A percentile compares a stretch with the other conserved stretches of the same genome.
phyloP scores from a whole-genome alignment of 768 basidiomycete genomes.

The Panellus pusillus region DNA sequence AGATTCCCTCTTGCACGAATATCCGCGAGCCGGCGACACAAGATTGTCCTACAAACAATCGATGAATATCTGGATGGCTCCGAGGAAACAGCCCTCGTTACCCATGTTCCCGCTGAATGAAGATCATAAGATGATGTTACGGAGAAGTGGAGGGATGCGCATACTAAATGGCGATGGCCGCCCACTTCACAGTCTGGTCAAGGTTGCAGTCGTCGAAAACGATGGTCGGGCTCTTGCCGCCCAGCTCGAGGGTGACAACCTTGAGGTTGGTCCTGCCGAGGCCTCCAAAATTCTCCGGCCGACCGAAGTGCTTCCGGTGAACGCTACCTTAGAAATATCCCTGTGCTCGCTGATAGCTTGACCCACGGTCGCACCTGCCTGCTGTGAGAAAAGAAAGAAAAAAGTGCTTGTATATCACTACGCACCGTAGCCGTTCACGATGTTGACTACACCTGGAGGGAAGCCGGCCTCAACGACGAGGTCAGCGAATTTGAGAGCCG shows the following conservation, averaged over 20 bases:
- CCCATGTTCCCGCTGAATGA: conserved; percentile 29
- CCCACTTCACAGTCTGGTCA: conserved; percentile 58
- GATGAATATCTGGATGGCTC: too few species aligned
- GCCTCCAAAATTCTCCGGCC: conserved; percentile 67
- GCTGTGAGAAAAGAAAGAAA: too few species aligned
- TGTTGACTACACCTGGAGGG: conserved; percentile 78
- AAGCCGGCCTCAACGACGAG: conserved; percentile 74
- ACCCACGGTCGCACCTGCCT: too few species aligned
- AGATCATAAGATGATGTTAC: too few species aligned
- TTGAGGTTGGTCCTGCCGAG: conserved; percentile 65
- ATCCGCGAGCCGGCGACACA: conserved; percentile 58
- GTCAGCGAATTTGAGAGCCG: conserved; percentile 55
- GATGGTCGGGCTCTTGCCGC: conserved; percentile 67
- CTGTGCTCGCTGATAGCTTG: conserved; percentile 69
- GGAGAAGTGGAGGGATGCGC: conserved; percentile 19
- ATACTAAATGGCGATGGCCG: conserved; percentile 59
- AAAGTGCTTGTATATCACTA: too few species aligned
- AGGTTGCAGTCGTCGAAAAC: conserved; percentile 64
- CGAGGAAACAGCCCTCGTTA: too few species aligned
- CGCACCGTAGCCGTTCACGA: conserved; percentile 70
- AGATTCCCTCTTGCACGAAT: conserved; percentile 56
- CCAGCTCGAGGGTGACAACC: conserved; percentile 68
- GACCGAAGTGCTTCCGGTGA: conserved; percentile 69
- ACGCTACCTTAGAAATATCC: conserved; percentile 72
- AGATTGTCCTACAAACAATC: too few species aligned